These are phyloP conservation scores for Alternaria infectoria DNA, from an alignment of 2,329 filamentous ascomycete species.

Conservation along the genomic window DNA sequence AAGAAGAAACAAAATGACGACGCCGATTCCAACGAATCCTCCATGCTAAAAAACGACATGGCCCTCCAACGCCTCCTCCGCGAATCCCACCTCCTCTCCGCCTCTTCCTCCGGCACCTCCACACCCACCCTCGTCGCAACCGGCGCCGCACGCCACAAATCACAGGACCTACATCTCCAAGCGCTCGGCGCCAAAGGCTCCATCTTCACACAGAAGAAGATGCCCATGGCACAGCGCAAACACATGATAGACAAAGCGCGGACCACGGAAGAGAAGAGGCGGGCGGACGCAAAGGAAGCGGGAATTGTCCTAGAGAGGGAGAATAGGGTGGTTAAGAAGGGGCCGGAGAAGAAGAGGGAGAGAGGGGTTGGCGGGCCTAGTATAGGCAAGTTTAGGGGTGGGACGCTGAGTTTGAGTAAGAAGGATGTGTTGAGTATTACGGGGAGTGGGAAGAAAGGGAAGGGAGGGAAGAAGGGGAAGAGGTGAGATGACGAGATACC, in stretches of 20 bases:
- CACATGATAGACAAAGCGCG: slow-evolving; percentile 76
- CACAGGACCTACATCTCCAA: slow-evolving; percentile 82
- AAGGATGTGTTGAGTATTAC: slow-evolving; percentile 74
- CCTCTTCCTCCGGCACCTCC: slow-evolving; percentile 54
- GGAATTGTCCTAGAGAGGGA: slow-evolving; percentile 81
- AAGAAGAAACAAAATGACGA: slow-evolving; percentile 24
- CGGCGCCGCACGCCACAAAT: slow-evolving; percentile 79
- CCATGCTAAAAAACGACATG: slow-evolving; percentile 87
- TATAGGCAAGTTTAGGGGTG: slow-evolving; percentile 80
- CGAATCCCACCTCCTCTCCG: slow-evolving; percentile 85
- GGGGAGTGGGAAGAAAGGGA: slow-evolving; percentile 60
- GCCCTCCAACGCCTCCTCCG: slow-evolving; percentile 87
- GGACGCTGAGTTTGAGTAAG: slow-evolving; percentile 78
- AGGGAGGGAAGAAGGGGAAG: slow-evolving; percentile 17
- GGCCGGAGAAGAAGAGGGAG: slow-evolving; percentile 58
- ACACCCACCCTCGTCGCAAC: slow-evolving; percentile 53
- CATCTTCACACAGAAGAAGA: slow-evolving; percentile 78
- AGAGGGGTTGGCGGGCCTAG: slow-evolving; percentile 75
- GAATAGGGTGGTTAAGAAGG: slow-evolving; percentile 51
- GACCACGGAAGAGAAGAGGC: slow-evolving; percentile 71
- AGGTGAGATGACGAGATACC: neutral
- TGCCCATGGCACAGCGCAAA: slow-evolving; percentile 86
- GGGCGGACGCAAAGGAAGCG: slow-evolving; percentile 84
- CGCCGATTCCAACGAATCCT: slow-evolving; percentile 63
- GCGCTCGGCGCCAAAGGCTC: slow-evolving; percentile 79